Evolutionary conservation across 2,329 filamentous ascomycete species (phyloP), one percentile per base, ranked within the genome.

Genomic region (Curvularia eragrostidis): DNA sequence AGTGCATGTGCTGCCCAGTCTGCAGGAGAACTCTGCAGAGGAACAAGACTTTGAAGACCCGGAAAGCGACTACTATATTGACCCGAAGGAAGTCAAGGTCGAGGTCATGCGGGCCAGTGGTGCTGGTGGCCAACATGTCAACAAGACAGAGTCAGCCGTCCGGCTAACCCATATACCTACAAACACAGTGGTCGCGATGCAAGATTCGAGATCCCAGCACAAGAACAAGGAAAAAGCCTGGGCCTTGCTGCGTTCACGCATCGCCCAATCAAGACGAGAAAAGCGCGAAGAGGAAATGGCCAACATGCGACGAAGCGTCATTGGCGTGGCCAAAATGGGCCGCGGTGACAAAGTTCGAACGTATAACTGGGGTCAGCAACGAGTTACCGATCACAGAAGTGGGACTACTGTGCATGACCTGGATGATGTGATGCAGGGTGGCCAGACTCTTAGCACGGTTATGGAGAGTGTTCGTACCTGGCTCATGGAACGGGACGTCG

Each of bases 61-160:
- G 0, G 89, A 88, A 54, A 96, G 91, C 76, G 91, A 97, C 73
- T 97, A 96, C 79, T 97, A 93, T 79, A 84, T 99, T 58, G 87
- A 96, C 71, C 87, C 91, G 5, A 84, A 87, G 59, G 94, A 99
- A 58, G 92, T 99, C 23, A 84, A 84, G 50, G 82, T 87, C 19
- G 95, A 99, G 74, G 91, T 93, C 59, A 97, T 98, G 93, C 86
- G 93, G 15, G 93, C 95, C 0, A 83, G 91, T 44, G 95, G 95
- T 58, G 94, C 95, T 0, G 95, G 95, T 30, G 95, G 95, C 0
- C 95, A 99, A 80, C 95, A 99, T 78, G 95, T 99, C 74, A 99
- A 99, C 80, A 97, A 94, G 76, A 99, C 95, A 0, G 95, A 99
- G 80, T 97, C 92, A 28, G 95, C 95, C 3, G 91, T 99, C 60